These are phyloP conservation scores for Podaxis pistillaris DNA, from an alignment of 768 basidiomycete genomes.

Conservation along the genomic window DNA sequence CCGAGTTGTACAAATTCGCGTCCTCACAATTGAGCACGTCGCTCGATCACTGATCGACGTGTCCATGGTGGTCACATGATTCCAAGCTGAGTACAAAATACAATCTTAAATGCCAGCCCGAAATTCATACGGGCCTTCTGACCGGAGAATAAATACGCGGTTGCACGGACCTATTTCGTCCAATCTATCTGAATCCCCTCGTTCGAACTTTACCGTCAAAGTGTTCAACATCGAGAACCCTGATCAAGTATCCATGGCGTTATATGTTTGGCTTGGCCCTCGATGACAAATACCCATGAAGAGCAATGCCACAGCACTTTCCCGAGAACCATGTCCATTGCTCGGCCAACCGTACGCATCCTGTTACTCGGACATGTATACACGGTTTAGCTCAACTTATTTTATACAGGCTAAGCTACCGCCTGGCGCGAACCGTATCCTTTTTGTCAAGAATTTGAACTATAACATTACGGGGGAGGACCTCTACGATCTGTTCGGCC, in stretches of 20 bases:
- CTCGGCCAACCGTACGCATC: slow-evolving; percentile 63
- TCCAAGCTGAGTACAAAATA: not conserved
- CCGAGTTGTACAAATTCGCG: not conserved
- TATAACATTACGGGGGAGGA: slow-evolving; percentile 93
- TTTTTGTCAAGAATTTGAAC: slow-evolving; percentile 92
- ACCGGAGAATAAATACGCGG: not conserved
- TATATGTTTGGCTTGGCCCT: not conserved
- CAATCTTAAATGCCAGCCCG: not conserved
- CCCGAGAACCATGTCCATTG: slow-evolving; percentile 51
- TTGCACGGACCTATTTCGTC: not conserved
- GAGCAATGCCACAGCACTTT: not conserved
- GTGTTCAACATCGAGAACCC: not conserved
- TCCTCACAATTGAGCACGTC: slow-evolving; percentile 2
- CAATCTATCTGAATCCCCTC: too few relatives aligned
- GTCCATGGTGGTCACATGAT: slow-evolving; percentile 4
- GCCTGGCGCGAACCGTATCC: slow-evolving; percentile 86
- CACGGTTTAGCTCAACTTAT: not conserved
- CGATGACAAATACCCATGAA: slow-evolving; percentile 9
- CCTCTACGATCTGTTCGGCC: slow-evolving; percentile 94
- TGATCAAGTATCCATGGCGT: not conserved
- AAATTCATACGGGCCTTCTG: not conserved
- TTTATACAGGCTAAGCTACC: slow-evolving; percentile 74
- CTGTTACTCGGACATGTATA: not conserved
- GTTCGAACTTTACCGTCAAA: not conserved
- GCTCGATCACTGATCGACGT: slow-evolving; percentile 9